phyloP scores from a whole-genome alignment of 1,284 basidiomycete species.

The Afroboletus lepidellus region DNA sequence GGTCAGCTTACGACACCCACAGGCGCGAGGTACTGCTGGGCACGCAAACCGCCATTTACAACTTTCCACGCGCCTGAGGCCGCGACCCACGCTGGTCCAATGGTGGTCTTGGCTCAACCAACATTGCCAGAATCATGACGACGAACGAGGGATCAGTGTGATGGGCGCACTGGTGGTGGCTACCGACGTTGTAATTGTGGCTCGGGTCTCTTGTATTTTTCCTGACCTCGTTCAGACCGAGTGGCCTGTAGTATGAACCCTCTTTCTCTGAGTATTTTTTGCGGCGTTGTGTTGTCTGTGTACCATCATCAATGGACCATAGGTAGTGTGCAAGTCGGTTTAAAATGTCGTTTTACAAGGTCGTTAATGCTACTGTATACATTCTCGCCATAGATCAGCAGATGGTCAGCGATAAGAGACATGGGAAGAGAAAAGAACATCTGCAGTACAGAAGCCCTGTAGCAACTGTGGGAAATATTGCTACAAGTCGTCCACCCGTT shows the following conservation, averaged over 20 bases:
- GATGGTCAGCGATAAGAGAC: constrained; percentile 51
- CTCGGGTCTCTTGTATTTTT: no score
- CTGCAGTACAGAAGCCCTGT: constrained; percentile 95
- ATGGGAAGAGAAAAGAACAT: constrained; percentile 78
- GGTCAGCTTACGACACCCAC: constrained; percentile 55
- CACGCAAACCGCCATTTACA: constrained; percentile 64
- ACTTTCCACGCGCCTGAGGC: constrained; percentile 61
- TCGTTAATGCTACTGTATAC: no score
- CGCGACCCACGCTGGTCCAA: constrained; percentile 74
- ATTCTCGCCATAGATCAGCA: constrained; percentile 1
- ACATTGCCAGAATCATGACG: constrained; percentile 72
- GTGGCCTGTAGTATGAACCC: no score
- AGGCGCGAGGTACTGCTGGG: constrained; percentile 71
- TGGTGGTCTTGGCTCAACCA: constrained; percentile 54
- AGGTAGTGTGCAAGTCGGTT: no score
- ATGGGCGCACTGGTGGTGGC: no score
- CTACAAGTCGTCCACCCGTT: constrained; percentile 60
- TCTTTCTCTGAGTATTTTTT: no score
- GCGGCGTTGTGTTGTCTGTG: no score
- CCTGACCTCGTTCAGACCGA: no score
- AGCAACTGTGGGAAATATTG: constrained; percentile 64
- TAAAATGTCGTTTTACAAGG: no score
- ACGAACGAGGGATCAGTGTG: no score
- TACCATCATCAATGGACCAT: no score
- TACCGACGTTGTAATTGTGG: no score